Evolutionary conservation across 179 eudicot species (phyloP).

Genomic region (Actinidia chinensis): DNA sequence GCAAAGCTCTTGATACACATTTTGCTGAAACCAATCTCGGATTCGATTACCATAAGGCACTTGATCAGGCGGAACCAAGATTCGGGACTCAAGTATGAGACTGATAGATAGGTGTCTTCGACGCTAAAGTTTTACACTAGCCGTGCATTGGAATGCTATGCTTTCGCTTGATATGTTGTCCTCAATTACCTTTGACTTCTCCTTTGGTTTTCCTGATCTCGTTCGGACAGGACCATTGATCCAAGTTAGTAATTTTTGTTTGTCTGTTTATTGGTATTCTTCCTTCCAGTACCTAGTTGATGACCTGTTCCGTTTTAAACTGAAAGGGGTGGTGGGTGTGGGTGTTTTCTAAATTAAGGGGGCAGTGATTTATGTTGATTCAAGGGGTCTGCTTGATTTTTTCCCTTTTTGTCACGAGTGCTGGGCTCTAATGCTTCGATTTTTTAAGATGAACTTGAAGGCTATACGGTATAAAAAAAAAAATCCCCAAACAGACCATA

Average conservation of each 20-base stretch:
- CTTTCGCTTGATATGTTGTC: slow-evolving; percentile 66
- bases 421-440: too few species aligned
- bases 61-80: slow-evolving; percentile 68
- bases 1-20: slow-evolving; percentile 87
- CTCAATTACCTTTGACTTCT: slow-evolving; percentile 54
- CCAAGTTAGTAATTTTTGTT: slow-evolving; percentile 50
- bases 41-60: slow-evolving; percentile 75
- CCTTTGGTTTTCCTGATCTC: slow-evolving; percentile 65
- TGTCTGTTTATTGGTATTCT: too few species aligned
- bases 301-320: too few species aligned
- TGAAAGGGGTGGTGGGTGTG: too few species aligned
- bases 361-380: too few species aligned
- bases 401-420: too few species aligned
- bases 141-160: slow-evolving; percentile 71
- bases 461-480: too few species aligned
- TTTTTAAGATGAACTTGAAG: too few species aligned
- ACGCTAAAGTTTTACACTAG: slow-evolving; percentile 62
- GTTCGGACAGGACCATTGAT: slow-evolving; percentile 61
- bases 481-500: too few species aligned
- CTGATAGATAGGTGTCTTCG: slow-evolving; percentile 60
- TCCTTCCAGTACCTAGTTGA: too few species aligned
- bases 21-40: slow-evolving; percentile 83
- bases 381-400: too few species aligned
- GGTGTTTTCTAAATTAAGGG: too few species aligned
- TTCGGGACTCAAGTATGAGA: slow-evolving; percentile 51